A percentile compares a stretch with the other conserved stretches of the same genome.
phyloP scores from a whole-genome alignment of 495 filamentous ascomycete genomes.

The Diplogelasinospora grovesii region DNA sequence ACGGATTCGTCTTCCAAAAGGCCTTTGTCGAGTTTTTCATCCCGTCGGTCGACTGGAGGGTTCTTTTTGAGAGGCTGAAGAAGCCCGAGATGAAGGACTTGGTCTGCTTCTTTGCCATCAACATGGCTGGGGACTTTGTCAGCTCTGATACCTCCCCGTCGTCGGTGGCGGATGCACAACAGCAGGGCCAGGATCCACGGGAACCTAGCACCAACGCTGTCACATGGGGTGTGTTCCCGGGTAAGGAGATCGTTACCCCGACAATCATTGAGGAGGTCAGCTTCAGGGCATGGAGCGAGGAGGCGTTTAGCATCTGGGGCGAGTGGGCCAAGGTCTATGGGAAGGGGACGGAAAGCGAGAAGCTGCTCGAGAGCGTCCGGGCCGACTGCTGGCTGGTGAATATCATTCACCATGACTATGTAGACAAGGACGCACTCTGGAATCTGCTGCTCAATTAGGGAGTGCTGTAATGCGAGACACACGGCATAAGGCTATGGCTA shows the following conservation, averaged over 20 bases:
- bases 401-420: slow-evolving; percentile 80
- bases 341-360: slow-evolving; percentile 54
- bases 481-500: too few species aligned
- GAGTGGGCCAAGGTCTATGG: slow-evolving; percentile 89
- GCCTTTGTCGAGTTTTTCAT: slow-evolving; percentile 96
- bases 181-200: slow-evolving; percentile 19
- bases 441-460: slow-evolving; percentile 38
- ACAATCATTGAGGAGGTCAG: slow-evolving; percentile 97
- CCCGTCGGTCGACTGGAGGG: slow-evolving; percentile 59
- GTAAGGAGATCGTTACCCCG: slow-evolving; percentile 94
- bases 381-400: slow-evolving; percentile 81
- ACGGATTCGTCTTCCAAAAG: slow-evolving; percentile 97
- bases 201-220: slow-evolving; percentile 76
- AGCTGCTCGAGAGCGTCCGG: slow-evolving; percentile 58
- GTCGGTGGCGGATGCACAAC: slow-evolving; percentile 10
- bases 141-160: slow-evolving; percentile 46
- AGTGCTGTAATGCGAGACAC: background rate
- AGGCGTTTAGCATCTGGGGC: slow-evolving; percentile 90
- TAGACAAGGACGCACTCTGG: slow-evolving; percentile 61
- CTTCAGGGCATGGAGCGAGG: slow-evolving; percentile 91
- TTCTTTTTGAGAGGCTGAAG: slow-evolving; percentile 55
- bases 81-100: slow-evolving; percentile 48
- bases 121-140: slow-evolving; percentile 61
- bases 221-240: slow-evolving; percentile 93
- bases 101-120: slow-evolving; percentile 81